Evolutionary conservation across 2,329 filamentous ascomycete genomes (phyloP).

Genomic region (Scytalidium lignicola): DNA sequence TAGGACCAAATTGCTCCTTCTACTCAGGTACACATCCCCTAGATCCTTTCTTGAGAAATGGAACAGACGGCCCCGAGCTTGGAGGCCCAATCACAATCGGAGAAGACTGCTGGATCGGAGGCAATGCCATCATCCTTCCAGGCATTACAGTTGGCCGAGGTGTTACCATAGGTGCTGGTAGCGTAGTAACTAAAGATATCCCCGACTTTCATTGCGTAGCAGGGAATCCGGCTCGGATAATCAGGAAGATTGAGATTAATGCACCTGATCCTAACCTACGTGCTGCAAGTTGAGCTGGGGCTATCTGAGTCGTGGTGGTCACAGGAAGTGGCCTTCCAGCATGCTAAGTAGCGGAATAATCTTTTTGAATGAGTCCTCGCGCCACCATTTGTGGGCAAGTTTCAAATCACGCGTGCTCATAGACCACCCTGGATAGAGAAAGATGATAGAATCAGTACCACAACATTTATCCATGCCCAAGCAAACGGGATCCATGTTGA

Average conservation of each 20-base stretch:
- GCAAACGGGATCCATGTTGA: slow-evolving; percentile 70
- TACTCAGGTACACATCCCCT: slow-evolving; percentile 73
- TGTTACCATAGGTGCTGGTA: slow-evolving; percentile 70
- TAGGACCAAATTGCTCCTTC: slow-evolving; percentile 74
- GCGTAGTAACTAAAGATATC: slow-evolving; percentile 77
- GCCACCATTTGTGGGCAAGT: no score
- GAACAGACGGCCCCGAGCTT: slow-evolving; percentile 67
- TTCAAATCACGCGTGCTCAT: slow-evolving; percentile 30
- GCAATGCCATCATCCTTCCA: slow-evolving; percentile 64
- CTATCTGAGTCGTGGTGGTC: slow-evolving; percentile 1
- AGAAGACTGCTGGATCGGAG: slow-evolving; percentile 77
- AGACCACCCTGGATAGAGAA: slow-evolving; percentile 68
- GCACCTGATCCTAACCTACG: slow-evolving; percentile 18
- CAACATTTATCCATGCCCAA: slow-evolving; percentile 62
- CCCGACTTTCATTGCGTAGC: slow-evolving; percentile 56
- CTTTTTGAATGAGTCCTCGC: no score
- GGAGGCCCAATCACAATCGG: slow-evolving; percentile 71
- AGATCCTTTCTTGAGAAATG: slow-evolving; percentile 69
- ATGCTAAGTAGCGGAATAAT: no score
- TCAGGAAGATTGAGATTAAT: slow-evolving; percentile 37
- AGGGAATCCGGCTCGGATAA: slow-evolving; percentile 61
- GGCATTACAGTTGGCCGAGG: slow-evolving; percentile 76
- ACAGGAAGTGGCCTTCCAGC: no score
- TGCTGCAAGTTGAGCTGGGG: background rate
- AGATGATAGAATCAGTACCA: slow-evolving; percentile 63